A percentile compares a stretch with the other conserved stretches of the same genome.
These are phyloP conservation scores for Teunomyces aglyptinius DNA, from an alignment of 805 yeast species.

Conservation along the genomic window DNA sequence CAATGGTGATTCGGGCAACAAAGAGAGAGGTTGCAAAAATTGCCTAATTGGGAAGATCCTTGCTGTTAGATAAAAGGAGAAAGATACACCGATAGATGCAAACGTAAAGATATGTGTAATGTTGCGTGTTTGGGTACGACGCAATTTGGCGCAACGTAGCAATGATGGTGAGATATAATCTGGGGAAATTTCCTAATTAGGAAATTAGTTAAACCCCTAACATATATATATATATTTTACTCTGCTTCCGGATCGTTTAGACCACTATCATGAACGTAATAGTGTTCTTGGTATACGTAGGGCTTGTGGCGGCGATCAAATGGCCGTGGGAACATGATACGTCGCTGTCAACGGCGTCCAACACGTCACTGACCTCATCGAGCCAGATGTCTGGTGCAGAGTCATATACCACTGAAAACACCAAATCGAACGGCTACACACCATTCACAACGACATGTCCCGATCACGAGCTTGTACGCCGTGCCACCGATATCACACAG, in stretches of 20 bases:
- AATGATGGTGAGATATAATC: background rate
- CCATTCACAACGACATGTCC: conserved; percentile 35
- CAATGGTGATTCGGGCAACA: conserved; percentile 52
- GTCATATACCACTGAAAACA: conserved; percentile 7
- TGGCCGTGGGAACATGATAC: conserved; percentile 22
- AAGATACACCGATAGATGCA: no score
- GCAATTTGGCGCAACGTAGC: no score
- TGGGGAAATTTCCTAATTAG: background rate
- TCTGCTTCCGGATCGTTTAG: background rate
- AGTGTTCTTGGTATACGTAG: conserved; percentile 1
- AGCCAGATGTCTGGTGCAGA: background rate
- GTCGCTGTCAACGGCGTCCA: background rate
- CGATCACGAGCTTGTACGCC: conserved; percentile 20
- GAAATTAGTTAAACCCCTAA: background rate
- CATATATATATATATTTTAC: no score
- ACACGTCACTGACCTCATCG: background rate
- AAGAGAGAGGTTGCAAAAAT: conserved; percentile 5
- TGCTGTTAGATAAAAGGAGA: no score
- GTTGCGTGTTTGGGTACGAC: no score
- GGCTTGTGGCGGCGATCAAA: conserved; percentile 10
- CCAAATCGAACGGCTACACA: conserved; percentile 22
- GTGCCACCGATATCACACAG: conserved; percentile 23
- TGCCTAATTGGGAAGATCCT: background rate
- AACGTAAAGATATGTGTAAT: no score
- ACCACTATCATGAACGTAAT: background rate